Evolutionary conservation across 192 early-diverging fungal genomes (phyloP).

Genomic region (Gonapodya sp.): DNA sequence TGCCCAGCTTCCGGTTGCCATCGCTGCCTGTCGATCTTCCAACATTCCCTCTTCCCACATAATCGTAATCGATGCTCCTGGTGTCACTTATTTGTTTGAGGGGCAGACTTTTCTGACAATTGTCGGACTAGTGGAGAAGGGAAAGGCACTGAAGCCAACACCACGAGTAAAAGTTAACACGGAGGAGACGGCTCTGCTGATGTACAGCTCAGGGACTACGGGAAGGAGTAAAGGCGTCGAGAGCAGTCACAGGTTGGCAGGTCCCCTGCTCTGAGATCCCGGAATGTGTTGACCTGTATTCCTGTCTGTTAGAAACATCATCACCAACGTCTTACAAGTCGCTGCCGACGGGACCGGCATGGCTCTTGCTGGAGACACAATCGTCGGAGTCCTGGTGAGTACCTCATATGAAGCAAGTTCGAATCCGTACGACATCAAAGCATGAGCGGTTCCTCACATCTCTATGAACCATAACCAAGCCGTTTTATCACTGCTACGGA

Average conservation of each 20-base stretch:
- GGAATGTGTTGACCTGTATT: no score
- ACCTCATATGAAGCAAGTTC: no score
- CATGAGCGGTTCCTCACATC: no score
- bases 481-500: background rate
- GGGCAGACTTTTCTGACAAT: background rate
- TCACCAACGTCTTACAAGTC: background rate
- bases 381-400: background rate
- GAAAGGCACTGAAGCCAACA: background rate
- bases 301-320: background rate
- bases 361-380: background rate
- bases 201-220: slow-evolving; percentile 7
- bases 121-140: background rate
- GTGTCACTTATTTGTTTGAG: background rate
- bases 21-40: background rate
- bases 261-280: background rate
- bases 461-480: background rate
- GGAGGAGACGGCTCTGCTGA: background rate
- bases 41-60: background rate
- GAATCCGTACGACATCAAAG: no score
- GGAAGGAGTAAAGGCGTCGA: slow-evolving; percentile 1
- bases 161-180: background rate
- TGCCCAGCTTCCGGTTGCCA: background rate
- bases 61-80: background rate
- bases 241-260: background rate
- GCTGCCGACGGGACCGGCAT: background rate